Base-by-base conservation (phyloP, 495 filamentous ascomycete genomes). In the Penicillium salamii region DNA sequence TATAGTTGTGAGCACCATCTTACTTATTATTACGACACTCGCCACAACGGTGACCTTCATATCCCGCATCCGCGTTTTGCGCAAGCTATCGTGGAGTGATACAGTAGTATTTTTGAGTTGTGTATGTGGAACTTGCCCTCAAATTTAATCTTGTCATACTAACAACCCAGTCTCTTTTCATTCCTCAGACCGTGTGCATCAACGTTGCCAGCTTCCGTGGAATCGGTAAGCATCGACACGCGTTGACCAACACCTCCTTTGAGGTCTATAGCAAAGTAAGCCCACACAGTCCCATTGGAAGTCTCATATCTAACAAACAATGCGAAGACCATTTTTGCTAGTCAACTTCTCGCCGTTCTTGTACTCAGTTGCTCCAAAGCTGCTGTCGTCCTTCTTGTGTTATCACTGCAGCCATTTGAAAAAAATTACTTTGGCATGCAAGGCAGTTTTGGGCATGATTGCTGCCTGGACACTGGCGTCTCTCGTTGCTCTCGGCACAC, bases 331-430 rank as follows among this genome's bases (percentile, higher is more conserved):
- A 8, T 51, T 9, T 38, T 23, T 46, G 24, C 29, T n/a, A 35
- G 35, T 18, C 37, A 53, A 28, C 49, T 57, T 2, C 39, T 57
- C 7, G 38, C 54, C 18, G 20, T 57, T 14, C 11, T 53, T 11
- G 49, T 57, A 11, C n/a, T 57, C 3, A 44, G 42, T 9, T 57
- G 31, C 7, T 57, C 54, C 7, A 57, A 57, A 38, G 49, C 54
- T 5, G 49, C 49, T 12, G 39, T 57, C 5, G 45, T 20, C 13
- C 43, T 53, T 2, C 45, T 57, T 3, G 35, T 57, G 1, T 20
- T 53, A 20, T 43, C 54, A 11, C 32, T 57, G 13, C 34, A 53
- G 20, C 54, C 54, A 1, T 57, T 57, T n/a, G 32, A 39, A 2
- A 40, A n/a, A 18, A 17, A 53, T 19, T 3, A 32, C 32, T 3